phyloP scores from a whole-genome alignment of 768 basidiomycete species.

The Suillus americanus region DNA sequence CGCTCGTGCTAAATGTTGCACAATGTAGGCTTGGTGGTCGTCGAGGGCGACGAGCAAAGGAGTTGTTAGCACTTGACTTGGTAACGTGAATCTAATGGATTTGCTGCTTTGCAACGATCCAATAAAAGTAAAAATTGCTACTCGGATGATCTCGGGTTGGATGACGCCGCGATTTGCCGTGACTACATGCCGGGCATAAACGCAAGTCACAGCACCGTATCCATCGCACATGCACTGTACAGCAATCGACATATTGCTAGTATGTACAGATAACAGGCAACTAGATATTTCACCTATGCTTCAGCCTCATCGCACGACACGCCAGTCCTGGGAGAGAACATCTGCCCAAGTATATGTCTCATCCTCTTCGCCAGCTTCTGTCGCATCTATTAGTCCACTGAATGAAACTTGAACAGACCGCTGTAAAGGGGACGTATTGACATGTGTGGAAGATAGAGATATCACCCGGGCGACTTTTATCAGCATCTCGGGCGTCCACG shows the following conservation, averaged over 20 bases:
- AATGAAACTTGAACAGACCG: constrained; percentile 28
- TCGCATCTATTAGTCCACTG: constrained; percentile 20
- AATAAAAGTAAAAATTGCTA: constrained; percentile 18
- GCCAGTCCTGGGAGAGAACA: constrained; percentile 30
- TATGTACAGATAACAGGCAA: background rate
- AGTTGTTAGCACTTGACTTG: background rate
- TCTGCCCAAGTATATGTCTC: constrained; percentile 29
- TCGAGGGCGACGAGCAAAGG: background rate
- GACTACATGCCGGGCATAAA: constrained; percentile 11
- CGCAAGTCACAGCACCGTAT: constrained; percentile 10
- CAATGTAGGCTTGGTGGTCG: constrained; percentile 3
- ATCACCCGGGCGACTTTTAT: constrained; percentile 44
- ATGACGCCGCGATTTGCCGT: background rate
- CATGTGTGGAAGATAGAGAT: constrained; percentile 18
- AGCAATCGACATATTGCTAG: background rate
- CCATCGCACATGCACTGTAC: no score
- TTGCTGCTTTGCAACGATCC: background rate
- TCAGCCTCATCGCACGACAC: constrained; percentile 27
- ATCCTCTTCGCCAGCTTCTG: constrained; percentile 21
- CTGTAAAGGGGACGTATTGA: constrained; percentile 15
- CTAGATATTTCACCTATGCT: background rate
- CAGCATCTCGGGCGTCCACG: constrained; percentile 59
- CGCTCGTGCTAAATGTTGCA: constrained; percentile 4
- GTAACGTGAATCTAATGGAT: background rate
- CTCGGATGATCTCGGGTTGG: constrained; percentile 23